Base-by-base conservation (phyloP, 2,329 filamentous ascomycete genomes). In the Trichoderma brevicompactum region DNA sequence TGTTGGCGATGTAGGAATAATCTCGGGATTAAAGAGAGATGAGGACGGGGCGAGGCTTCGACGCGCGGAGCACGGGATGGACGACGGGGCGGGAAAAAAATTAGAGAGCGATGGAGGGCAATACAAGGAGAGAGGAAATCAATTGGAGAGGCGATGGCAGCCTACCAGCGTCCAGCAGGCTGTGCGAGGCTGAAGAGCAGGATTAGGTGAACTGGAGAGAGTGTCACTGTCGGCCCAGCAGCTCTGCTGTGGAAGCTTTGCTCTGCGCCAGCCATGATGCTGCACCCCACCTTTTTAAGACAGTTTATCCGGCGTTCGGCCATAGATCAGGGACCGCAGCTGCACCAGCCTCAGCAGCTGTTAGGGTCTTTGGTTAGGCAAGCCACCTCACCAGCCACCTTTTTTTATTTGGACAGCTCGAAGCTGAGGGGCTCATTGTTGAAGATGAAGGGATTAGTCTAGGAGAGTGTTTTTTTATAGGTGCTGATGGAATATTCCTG, bases 1-100 rank as follows among this genome's bases (percentile, higher is more conserved):
- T 97, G 72, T 62, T 74, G 73, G 68, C 68, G 68, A 66, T 38
- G 36, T 13, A 17, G 6, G 19, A 43, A 10, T 68, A 66, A 48
- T 72, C 73, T 44, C 13, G 6, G 49, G 23, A 38, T 28, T 36
- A 48, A 53, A 19, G 17, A 32, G 50, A 15, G 48, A 32, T 17
- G 49, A 71, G 72, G 71, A 50, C 63, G 71, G 68, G 72, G 67
- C 70, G 63, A 19, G 56, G 70, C 34, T 56, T 19, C 46, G 52
- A 49, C 50, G 49, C 41, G 50, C 49, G 49, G 28, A 32, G 23
- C 17, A 32, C 17, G 17, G 68, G 60, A 62, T 5, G n/a, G 43
- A 59, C 64, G 54, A 54, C 41, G 44, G 36, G 48, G 59, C 32
- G 46, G 7, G 10, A 34, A 13, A 36, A 7, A 34, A 13, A 58